Evolutionary conservation across 2,329 filamentous ascomycete species (phyloP), one percentile per base, ranked within the genome.

Genomic region (Penicillium freii): DNA sequence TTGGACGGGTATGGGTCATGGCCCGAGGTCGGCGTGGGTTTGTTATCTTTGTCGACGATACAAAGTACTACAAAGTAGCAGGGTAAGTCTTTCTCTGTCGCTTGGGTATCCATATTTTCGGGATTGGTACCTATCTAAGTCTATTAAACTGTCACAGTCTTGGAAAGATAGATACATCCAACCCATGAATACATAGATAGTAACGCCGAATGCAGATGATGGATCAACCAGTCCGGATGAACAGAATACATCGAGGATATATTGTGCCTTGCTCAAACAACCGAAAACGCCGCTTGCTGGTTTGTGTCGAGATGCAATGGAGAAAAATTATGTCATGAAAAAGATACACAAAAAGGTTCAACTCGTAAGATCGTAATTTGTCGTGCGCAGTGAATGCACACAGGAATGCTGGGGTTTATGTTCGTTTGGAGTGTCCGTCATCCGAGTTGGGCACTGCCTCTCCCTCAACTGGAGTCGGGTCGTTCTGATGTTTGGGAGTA

Each of bases 371-470:
- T 63, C 61, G 34, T 63, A 29, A 60, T 42, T 42, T 13, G 33
- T 58, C 51, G 31, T 60, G 31, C 43, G 15, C 9, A 13, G 33
- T 15, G 34, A 36, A 36, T 29, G 23, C 49, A 31, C 40, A 31
- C 31, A 44, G 43, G n/a, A 9, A 21, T 39, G 29, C 25, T 33
- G 10, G 31, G 21, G 21, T 23, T 69, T 60, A 70, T 9, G 65
- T 72, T 56, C 60, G 66, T 59, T 73, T 73, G 38, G 64, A 54
- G 42, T 64, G 67, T 36, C 50, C 43, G 19, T 62, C 60, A 29
- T 66, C 60, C 7, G 62, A 31, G 42, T 61, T 57, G 25, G 59
- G 39, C 33, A 63, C 68, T 36, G 58, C 49, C n/a, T 58, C 59
- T 36, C 59, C 46, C 23, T 58, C 59, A n/a, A 58, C 38, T 23